Base-by-base conservation (phyloP, 257 asterid species). In the Mentha longifolia region DNA sequence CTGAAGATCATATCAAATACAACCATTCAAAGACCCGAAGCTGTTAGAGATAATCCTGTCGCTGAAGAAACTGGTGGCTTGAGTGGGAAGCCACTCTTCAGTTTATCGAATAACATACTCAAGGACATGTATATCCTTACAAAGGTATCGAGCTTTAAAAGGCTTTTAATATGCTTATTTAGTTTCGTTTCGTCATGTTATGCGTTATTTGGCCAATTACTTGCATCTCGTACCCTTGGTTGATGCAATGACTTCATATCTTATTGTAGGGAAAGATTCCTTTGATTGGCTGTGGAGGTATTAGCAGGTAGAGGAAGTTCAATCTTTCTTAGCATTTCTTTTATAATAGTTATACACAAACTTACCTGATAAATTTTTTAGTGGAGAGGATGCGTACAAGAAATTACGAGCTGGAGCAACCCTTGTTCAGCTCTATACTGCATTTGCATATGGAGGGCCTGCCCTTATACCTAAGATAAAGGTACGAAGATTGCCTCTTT, bases 321-420 rank as follows among this genome's bases (percentile, higher is more conserved):
- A 58, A 25, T 12, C 42, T 1, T 61, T 71, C 10, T 68, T 65
- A 45, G 61, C 66, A 49, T 58, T 10, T 61, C 17, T 41, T n/a
- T 0, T 70, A 57, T 11, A 67, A 3, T 63, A 33, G 22, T 74
- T 17, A 25, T 17, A 43, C 20, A 25, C 31, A 55, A 70, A 74
- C 73, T 79, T 58, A 54, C 45, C 56, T 47, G 0, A 55, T 66
- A 33, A 61, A 49, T 39, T 70, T 14, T 61, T 65, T 71, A 95
- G 98, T 67, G 99, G 99, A 16, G 95, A 88, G 81, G 99, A 95
- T 72, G 99, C 99, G 39, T 94, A 91, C 88, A 83, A 83, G 82
- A 94, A 94, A 79, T 87, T 94, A 75, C 87, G 97, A 79, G 91
- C 99, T 5, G 97, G 97, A 63, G 99, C 99, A 31, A 86, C 91